phyloP scores from a whole-genome alignment of 495 filamentous ascomycete genomes.

The Neurospora tetraspora region DNA sequence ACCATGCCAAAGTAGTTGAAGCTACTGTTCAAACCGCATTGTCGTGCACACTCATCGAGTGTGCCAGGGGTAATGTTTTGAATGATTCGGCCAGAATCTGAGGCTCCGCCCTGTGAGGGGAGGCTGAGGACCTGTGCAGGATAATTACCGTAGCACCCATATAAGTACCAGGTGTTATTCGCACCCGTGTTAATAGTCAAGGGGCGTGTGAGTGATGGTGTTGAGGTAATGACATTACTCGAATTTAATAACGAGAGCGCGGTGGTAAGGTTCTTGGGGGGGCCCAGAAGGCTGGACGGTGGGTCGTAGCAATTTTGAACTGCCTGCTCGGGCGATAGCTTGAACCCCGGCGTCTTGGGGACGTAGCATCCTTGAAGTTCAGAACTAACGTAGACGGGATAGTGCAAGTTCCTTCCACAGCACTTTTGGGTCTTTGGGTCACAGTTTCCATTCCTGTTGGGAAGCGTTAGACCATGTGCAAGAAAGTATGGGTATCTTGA shows the following conservation, averaged over 20 bases:
- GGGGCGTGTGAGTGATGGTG: not conserved
- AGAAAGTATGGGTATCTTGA: not conserved
- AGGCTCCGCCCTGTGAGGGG: not conserved
- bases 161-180: not conserved
- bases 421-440: not conserved
- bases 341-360: slow-evolving; percentile 13
- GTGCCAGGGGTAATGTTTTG: not conserved
- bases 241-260: not conserved
- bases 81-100: not conserved
- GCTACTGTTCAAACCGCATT: not conserved
- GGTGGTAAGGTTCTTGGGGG: not conserved
- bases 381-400: slow-evolving; percentile 15
- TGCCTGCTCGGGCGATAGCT: not conserved
- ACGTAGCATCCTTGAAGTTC: slow-evolving; percentile 17
- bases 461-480: not conserved
- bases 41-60: not conserved
- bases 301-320: not conserved
- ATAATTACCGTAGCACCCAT: slow-evolving; percentile 1
- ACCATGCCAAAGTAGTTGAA: not conserved
- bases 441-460: not conserved
- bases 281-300: not conserved
- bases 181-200: not conserved
- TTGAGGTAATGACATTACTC: not conserved
- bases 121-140: not conserved
- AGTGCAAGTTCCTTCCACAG: slow-evolving; percentile 1